Conservation (phyloP, 495 filamentous ascomycete genomes). For the Hyaloscypha hepaticicola region DNA sequence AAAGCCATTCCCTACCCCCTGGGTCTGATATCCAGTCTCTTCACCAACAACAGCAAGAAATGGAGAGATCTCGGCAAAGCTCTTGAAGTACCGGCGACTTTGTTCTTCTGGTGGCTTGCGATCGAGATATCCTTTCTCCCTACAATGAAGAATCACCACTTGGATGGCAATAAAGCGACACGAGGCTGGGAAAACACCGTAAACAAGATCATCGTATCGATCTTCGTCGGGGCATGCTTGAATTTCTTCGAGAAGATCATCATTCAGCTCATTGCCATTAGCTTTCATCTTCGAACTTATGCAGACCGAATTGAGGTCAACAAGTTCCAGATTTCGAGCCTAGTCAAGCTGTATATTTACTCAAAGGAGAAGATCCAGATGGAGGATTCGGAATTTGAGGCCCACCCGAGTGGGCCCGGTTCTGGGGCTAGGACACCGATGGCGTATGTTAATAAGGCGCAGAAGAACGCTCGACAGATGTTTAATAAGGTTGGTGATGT, state of each 20-base stretch:
- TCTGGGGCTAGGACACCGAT: constrained; percentile 71
- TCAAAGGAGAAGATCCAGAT: constrained; percentile 71
- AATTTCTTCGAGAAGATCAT: constrained; percentile 93
- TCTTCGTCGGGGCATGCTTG: constrained; percentile 76
- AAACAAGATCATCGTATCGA: constrained; percentile 82
- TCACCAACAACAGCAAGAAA: constrained; percentile 84
- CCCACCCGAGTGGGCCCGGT: constrained; percentile 36
- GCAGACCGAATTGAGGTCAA: constrained; percentile 89
- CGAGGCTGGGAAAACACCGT: constrained; percentile 71
- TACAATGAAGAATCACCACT: constrained; percentile 74
- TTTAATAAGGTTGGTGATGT: constrained; percentile 82
- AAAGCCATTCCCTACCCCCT: constrained; percentile 70
- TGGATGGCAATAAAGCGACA: constrained; percentile 51
- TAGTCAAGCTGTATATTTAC: constrained; percentile 79
- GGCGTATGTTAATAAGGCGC: constrained; percentile 61
- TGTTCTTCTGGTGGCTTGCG: constrained; percentile 93
- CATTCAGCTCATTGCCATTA: constrained; percentile 91
- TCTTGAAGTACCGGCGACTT: constrained; percentile 78
- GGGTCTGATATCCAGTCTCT: constrained; percentile 65
- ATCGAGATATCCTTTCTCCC: constrained; percentile 71
- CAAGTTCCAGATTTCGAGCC: constrained; percentile 79
- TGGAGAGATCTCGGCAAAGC: constrained; percentile 89
- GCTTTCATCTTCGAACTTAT: constrained; percentile 90
- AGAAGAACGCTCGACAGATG: constrained; percentile 68
- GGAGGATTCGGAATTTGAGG: constrained; percentile 70